Conservation (phyloP, 1,139 yeast species). For the Sugiyamaella novakii region DNA sequence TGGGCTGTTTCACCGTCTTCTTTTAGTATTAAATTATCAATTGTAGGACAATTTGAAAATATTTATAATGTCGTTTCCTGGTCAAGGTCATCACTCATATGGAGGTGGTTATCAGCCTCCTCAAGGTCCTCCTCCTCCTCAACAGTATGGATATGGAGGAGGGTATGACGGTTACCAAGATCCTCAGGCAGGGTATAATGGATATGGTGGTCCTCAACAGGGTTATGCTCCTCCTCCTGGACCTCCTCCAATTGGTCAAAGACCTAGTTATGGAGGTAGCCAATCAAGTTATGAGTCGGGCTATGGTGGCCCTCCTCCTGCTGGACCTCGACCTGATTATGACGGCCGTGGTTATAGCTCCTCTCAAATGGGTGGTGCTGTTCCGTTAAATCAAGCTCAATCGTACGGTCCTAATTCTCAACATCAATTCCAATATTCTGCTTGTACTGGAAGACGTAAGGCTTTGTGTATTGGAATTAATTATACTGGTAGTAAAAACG, state of each 20-base stretch:
- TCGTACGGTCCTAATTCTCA: slow-evolving; percentile 41
- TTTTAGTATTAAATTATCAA: too few species aligned
- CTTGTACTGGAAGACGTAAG: slow-evolving; percentile 73
- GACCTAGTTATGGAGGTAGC: slow-evolving; percentile 23
- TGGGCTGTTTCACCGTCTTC: too few species aligned
- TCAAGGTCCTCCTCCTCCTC: slow-evolving; percentile 17
- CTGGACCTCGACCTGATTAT: slow-evolving; percentile 39
- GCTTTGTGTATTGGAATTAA: slow-evolving; percentile 87
- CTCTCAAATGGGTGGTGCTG: slow-evolving; percentile 5
- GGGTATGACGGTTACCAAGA: slow-evolving; percentile 8
- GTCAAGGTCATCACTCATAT: slow-evolving; percentile 35
- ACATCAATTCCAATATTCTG: slow-evolving; percentile 64
- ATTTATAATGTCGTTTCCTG: slow-evolving; percentile 37
- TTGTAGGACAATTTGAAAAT: too few species aligned
- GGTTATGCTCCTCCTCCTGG: slow-evolving; percentile 20
- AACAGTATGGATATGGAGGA: slow-evolving; percentile 23
- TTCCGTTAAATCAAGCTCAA: slow-evolving; percentile 45
- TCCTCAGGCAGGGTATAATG: too few species aligned
- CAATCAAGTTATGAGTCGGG: not conserved
- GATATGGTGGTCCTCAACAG: slow-evolving; percentile 15
- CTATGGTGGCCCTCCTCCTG: slow-evolving; percentile 36
- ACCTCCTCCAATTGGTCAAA: slow-evolving; percentile 32
- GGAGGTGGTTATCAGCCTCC: slow-evolving; percentile 29
- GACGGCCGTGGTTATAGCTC: not conserved
- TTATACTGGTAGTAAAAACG: slow-evolving; percentile 72